Conservation (phyloP, 2,329 filamentous ascomycete species). For the Sporothrix globosa region DNA sequence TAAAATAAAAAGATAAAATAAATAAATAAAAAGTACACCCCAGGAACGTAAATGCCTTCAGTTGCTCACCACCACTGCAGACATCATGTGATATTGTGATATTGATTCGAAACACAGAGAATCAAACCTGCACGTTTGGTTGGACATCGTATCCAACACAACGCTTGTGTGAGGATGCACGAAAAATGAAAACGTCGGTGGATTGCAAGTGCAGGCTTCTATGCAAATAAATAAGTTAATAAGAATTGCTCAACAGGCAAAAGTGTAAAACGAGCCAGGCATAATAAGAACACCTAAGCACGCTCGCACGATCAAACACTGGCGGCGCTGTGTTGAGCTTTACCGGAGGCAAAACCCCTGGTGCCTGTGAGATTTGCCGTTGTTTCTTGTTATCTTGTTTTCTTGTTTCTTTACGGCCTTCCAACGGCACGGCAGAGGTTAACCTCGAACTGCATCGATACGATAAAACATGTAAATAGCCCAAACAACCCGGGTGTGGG, state of each 20-base stretch:
- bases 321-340: constrained; percentile 3
- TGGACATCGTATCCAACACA: background rate
- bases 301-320: constrained; percentile 25
- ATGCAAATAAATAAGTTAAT: background rate
- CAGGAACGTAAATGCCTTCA: too few relatives aligned
- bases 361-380: constrained; percentile 8
- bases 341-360: constrained; percentile 2
- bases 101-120: constrained; percentile 23
- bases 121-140: background rate
- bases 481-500: background rate
- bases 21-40: too few relatives aligned
- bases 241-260: background rate
- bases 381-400: background rate
- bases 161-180: background rate
- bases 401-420: background rate
- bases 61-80: background rate
- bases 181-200: too few relatives aligned
- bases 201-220: too few relatives aligned
- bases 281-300: background rate
- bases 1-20: background rate
- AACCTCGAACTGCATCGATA: background rate
- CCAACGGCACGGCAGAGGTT: constrained; percentile 3
- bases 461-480: background rate
- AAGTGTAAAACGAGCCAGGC: background rate
- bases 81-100: background rate